Conservation (phyloP, 31 red algal species). For the Bonnemaisonia californica region DNA sequence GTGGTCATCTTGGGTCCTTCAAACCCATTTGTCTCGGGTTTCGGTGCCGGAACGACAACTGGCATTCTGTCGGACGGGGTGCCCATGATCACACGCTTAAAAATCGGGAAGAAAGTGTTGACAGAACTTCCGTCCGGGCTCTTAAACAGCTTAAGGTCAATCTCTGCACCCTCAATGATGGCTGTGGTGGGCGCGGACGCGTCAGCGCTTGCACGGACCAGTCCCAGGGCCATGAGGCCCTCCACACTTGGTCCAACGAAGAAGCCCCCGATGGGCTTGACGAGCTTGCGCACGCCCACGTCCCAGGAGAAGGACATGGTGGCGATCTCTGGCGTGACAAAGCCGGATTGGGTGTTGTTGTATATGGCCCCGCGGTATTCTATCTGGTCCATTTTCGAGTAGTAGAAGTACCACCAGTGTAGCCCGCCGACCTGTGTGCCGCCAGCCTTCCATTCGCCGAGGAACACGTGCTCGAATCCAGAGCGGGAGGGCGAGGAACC, state of each 20-base stretch:
- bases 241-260: slow-evolving; percentile 37
- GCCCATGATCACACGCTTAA: slow-evolving; percentile 19
- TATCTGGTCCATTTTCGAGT: slow-evolving; percentile 1
- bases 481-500: neutral
- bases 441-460: slow-evolving; percentile 23
- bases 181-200: neutral
- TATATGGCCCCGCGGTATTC: slow-evolving; percentile 32
- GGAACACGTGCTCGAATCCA: slow-evolving; percentile 44
- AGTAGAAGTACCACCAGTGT: slow-evolving; percentile 50
- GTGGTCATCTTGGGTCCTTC: neutral
- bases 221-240: slow-evolving; percentile 33
- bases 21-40: neutral
- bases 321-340: slow-evolving; percentile 25
- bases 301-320: slow-evolving; percentile 37
- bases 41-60: neutral
- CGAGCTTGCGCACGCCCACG: neutral
- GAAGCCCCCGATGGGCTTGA: slow-evolving; percentile 26
- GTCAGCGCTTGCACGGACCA: slow-evolving; percentile 5
- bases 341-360: neutral
- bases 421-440: slow-evolving; percentile 21
- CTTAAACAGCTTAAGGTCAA: slow-evolving; percentile 26
- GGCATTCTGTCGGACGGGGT: neutral
- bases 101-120: slow-evolving; percentile 33
- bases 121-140: slow-evolving; percentile 8
- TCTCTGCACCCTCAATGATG: slow-evolving; percentile 6